These are phyloP conservation scores for Pugionium cornutum DNA, from an alignment of 345 rosid species.

Conservation along the genomic window DNA sequence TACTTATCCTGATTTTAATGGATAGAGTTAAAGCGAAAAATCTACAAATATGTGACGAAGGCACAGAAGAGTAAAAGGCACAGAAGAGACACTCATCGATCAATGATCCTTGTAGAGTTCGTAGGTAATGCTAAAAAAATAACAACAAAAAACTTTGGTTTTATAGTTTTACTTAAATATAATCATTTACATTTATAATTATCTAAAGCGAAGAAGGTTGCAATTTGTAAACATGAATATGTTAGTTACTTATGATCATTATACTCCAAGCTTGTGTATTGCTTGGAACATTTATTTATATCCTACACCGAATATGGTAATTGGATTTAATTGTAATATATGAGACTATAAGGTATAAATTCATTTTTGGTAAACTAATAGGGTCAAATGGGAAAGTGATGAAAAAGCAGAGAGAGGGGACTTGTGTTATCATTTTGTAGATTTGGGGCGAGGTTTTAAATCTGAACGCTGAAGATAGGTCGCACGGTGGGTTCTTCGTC, in stretches of 20 bases:
- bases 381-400: not conserved
- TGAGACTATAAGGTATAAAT: not conserved
- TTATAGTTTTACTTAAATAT: too few relatives aligned
- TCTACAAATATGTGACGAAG: not conserved
- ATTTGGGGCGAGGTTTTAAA: constrained; percentile 24
- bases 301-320: not conserved
- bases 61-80: not conserved
- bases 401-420: not conserved
- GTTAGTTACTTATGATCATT: not conserved
- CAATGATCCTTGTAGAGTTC: not conserved
- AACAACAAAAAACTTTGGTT: not conserved
- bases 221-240: not conserved
- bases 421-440: constrained; percentile 1
- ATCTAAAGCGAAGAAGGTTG: not conserved
- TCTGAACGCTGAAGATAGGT: constrained; percentile 35
- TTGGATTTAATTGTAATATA: not conserved
- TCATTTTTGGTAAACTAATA: not conserved
- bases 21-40: not conserved
- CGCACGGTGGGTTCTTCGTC: constrained; percentile 12
- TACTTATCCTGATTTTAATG: constrained; percentile 62
- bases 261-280: not conserved
- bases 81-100: not conserved
- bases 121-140: not conserved
- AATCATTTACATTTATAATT: not conserved
- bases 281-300: not conserved